Base-by-base conservation (phyloP, 306 rosid species). In the Phaseolus lunatus region DNA sequence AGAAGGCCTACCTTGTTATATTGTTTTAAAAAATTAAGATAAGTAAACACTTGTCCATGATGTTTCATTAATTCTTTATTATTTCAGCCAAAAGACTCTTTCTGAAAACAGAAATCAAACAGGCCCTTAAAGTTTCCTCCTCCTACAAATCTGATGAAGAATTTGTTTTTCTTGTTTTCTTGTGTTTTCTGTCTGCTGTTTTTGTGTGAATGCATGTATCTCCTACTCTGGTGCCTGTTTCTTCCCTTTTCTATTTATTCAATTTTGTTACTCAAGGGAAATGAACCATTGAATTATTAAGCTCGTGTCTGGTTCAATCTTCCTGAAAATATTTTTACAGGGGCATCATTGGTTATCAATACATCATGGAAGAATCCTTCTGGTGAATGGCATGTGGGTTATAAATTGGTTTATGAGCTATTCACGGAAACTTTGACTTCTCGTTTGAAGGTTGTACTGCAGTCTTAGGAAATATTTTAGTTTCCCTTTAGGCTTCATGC, bases 331-430 rank as follows among this genome's bases (percentile, higher is more conserved):
- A 58, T 87, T 80, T 16, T 67, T 71, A 67, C 84, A 95, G 99
- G 99, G 54, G 80, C 91, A 68, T 81, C 91, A 79, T 82, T 95
- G 91, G 74, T 73, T 67, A 82, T 95, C 69, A 89, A 92, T 85
- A 81, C 89, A 66, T 87, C 90, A 10, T 95, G 99, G 99, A 88
- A 88, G 82, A 95, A 95, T 85, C 97, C 99, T 73, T 89, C 97
- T 70, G 97, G 99, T 67, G 97, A 92, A 82, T 95, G 99, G 99
- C 97, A 72, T 23, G 97, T 92, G 76, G 99, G 99, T 77, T 89
- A 68, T 86, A 95, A 90, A 84, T 82, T 90, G 78, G 87, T 90
- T 49, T 95, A 95, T 86, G 97, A 92, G 85, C 84, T 95, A 76
- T 95, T 95, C 64, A 95, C 97, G 0, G 84, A 79, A 27, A 83